These are phyloP conservation scores for Tolypocladium capitatum DNA, from an alignment of 2,329 filamentous ascomycete species.

Conservation along the genomic window DNA sequence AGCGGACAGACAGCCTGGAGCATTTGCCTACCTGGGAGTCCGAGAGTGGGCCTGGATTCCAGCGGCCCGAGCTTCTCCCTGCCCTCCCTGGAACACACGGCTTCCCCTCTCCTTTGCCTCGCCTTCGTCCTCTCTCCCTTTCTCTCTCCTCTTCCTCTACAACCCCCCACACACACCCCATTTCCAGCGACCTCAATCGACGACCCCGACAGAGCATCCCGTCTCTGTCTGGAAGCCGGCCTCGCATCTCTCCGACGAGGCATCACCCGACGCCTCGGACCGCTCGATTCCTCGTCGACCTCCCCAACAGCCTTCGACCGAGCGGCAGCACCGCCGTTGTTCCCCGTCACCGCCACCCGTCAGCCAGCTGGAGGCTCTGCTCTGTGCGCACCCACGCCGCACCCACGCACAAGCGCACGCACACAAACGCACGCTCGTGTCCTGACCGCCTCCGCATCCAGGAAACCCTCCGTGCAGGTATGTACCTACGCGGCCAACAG, in stretches of 20 bases:
- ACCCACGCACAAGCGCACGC: no score
- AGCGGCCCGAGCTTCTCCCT: constrained; percentile 4
- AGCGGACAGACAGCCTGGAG: background rate
- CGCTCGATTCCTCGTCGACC: background rate
- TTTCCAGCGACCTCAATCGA: background rate
- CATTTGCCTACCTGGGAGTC: no score
- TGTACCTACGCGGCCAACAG: background rate
- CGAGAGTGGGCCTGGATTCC: background rate
- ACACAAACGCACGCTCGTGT: background rate
- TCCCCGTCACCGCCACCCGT: constrained; percentile 2
- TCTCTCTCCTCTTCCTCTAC: constrained; percentile 4
- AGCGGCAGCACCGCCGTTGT: background rate
- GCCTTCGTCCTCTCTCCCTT: constrained; percentile 1
- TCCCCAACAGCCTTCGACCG: background rate
- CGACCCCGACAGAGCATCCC: background rate
- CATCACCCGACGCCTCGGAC: background rate
- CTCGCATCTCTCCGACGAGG: constrained; percentile 4
- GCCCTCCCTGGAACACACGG: background rate
- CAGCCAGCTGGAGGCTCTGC: constrained; percentile 1
- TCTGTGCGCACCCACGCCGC: background rate
- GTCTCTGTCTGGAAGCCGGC: background rate
- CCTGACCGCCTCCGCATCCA: background rate
- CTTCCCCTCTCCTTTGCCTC: constrained; percentile 2
- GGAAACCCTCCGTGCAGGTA: background rate
- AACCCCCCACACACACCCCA: constrained; percentile 3